Percentiles rank a stretch among this genome's conserved stretches.
These are phyloP conservation scores for Diutina scorzettiae DNA, from an alignment of 1,139 yeast genomes.

Conservation along the genomic window DNA sequence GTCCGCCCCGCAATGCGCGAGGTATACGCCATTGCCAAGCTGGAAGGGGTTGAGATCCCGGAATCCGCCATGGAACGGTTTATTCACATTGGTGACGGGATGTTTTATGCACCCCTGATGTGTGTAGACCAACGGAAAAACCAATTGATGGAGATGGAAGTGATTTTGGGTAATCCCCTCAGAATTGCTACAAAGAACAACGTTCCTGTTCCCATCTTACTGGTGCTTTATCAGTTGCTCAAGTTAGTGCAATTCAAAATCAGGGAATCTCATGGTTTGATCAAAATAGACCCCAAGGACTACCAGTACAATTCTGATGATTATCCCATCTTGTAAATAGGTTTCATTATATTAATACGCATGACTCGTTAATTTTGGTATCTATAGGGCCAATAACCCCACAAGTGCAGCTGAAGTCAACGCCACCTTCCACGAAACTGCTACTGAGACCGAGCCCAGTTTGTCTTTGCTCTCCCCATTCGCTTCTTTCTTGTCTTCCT, in stretches of 20 bases:
- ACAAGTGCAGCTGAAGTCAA: background rate
- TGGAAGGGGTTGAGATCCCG: conserved; percentile 46
- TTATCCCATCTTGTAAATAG: background rate
- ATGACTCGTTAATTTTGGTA: no score
- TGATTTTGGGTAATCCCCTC: conserved; percentile 62
- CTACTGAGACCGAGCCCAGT: background rate
- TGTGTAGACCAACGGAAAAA: conserved; percentile 58
- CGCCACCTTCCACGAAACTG: background rate
- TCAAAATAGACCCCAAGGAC: background rate
- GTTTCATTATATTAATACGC: background rate
- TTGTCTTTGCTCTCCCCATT: background rate
- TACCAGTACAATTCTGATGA: background rate
- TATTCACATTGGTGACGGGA: conserved; percentile 50
- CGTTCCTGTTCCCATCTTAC: conserved; percentile 47
- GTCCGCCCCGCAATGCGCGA: conserved; percentile 57
- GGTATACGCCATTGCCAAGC: conserved; percentile 46
- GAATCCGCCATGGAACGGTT: conserved; percentile 32
- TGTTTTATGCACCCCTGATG: conserved; percentile 63
- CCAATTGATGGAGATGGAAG: conserved; percentile 61
- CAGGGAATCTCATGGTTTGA: conserved; percentile 8
- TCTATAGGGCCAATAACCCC: conserved; percentile 1
- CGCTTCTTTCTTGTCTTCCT: background rate
- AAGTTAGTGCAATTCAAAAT: conserved; percentile 35
- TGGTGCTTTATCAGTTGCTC: conserved; percentile 44
- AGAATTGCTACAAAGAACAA: conserved; percentile 42